These are phyloP conservation scores for Leccinum aurantiacum DNA, from an alignment of 768 basidiomycete species.

Conservation along the genomic window DNA sequence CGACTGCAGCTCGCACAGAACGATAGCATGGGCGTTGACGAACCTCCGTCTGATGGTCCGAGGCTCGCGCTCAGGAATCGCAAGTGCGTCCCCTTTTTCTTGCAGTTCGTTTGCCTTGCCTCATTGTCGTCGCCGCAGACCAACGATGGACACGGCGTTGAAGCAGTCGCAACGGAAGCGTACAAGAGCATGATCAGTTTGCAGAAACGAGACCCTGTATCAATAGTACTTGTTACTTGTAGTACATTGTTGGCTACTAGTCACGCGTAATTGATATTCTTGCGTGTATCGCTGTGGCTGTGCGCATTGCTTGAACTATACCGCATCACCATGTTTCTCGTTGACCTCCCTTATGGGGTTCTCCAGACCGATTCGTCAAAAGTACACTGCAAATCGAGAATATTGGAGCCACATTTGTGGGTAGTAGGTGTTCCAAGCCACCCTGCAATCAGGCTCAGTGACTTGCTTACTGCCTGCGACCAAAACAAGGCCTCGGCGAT, in stretches of 20 bases:
- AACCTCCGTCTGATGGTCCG: slow-evolving; percentile 40
- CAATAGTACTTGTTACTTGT: neutral
- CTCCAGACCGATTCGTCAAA: no score
- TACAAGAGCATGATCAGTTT: slow-evolving; percentile 46
- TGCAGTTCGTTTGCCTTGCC: neutral
- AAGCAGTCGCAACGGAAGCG: slow-evolving; percentile 57
- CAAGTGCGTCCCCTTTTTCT: slow-evolving; percentile 45
- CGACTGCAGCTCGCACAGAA: slow-evolving; percentile 18
- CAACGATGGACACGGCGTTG: slow-evolving; percentile 41
- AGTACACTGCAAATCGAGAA: no score
- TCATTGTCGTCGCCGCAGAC: slow-evolving; percentile 8
- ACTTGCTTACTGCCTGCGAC: no score
- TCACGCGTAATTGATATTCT: neutral
- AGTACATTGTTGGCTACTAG: no score
- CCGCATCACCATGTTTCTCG: no score
- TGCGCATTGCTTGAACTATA: no score
- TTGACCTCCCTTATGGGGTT: no score
- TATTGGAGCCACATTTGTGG: no score
- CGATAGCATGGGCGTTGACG: slow-evolving; percentile 69
- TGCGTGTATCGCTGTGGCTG: no score
- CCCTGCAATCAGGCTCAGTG: no score
- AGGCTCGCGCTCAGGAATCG: slow-evolving; percentile 53
- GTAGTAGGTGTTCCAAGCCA: no score
- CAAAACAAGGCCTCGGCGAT: no score
- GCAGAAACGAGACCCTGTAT: slow-evolving; percentile 8